phyloP scores from a whole-genome alignment of 345 rosid genomes.

The Moringa oleifera region DNA sequence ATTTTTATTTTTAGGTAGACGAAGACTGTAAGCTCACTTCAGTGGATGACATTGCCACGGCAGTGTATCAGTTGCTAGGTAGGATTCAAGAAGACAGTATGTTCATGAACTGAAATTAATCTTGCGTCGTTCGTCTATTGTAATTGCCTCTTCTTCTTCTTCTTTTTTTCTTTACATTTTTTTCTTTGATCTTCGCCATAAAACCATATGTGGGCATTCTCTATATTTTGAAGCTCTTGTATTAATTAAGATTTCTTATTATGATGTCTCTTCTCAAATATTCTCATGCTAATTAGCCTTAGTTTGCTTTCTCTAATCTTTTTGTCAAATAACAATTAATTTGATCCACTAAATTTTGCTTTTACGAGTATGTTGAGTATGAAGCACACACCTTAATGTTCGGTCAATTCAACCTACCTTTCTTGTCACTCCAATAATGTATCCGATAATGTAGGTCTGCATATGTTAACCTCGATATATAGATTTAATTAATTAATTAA shows the following conservation, averaged over 20 bases:
- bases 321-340: not conserved
- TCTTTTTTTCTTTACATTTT: too few species aligned
- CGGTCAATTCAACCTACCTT: slow-evolving; percentile 21
- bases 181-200: too few species aligned
- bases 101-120: slow-evolving; percentile 10
- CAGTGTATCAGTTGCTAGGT: slow-evolving; percentile 56
- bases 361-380: not conserved
- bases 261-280: slow-evolving; percentile 7
- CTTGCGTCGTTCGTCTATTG: too few species aligned
- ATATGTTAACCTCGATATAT: too few species aligned
- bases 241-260: too few species aligned
- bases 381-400: slow-evolving; percentile 11
- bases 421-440: slow-evolving; percentile 4
- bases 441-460: not conserved
- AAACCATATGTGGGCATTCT: too few species aligned
- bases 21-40: slow-evolving; percentile 73
- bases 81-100: slow-evolving; percentile 37
- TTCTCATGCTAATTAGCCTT: slow-evolving; percentile 2
- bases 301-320: not conserved
- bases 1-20: slow-evolving; percentile 93
- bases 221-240: too few species aligned
- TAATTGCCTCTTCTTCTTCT: too few species aligned
- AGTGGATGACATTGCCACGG: slow-evolving; percentile 71
- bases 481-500: too few species aligned
- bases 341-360: not conserved